Base-by-base conservation (phyloP, 768 basidiomycete genomes). In the Kockovaella imperatae region DNA sequence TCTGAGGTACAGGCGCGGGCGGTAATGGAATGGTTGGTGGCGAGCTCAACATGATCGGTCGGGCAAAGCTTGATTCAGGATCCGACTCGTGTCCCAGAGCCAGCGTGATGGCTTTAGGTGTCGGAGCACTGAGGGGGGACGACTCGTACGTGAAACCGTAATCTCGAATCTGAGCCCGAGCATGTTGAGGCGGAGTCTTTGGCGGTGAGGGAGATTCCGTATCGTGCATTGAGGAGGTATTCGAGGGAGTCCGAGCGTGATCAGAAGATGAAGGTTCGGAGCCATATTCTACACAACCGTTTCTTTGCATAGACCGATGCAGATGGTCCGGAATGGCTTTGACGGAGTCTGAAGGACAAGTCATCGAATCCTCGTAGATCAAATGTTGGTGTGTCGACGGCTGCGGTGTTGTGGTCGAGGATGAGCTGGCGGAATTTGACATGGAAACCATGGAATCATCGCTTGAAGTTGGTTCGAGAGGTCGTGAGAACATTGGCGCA, bases 151-250 rank as follows among this genome's bases (percentile, higher is more conserved):
- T 42, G 6, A 24, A 25, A 10, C 40, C 28, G 6, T 25, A 18
- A n/a, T 10, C 11, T 46, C 7, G 26, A 46, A 28, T 42, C 54
- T 29, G 48, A 56, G 5, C 45, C 50, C 8, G 17, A 4, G 18
- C n/a, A 15, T 18, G 13, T 7, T 18, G 25, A 3, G 11, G 3
- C 8, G 64, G 64, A 23, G 64, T 67, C 2, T 34, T 47, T 11
- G 64, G 64, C 18, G 62, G 64, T 2, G 64, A 61, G 20, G 64
- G 65, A 10, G 65, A 55, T 11, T 59, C 35, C 13, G 62, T 56
- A 20, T 57, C 64, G 34, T 61, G 49, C 14, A 49, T 54, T 5
- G 60, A 60, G 14, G 52, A 52, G 1, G 57, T 55, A 28, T 60
- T 52, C 6, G 62, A 64, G 21, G 62, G 62, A 7, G 65, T 67